phyloP scores from a whole-genome alignment of 805 yeast genomes.

The Sugiyamaella valdiviana region DNA sequence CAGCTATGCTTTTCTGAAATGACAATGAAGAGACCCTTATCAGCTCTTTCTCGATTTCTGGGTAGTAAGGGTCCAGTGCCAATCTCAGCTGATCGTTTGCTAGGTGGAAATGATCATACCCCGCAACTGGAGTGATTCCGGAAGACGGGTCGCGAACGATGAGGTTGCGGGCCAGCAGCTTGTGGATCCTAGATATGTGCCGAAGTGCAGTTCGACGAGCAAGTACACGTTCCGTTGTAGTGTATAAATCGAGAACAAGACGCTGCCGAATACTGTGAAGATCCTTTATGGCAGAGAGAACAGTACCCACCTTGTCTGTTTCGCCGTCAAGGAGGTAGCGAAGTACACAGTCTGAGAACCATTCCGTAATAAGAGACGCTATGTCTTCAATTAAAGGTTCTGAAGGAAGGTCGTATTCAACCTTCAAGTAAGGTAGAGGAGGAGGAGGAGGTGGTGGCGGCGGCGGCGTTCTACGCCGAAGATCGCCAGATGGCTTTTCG shows the following conservation, averaged over 20 bases:
- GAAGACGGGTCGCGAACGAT: constrained; percentile 28
- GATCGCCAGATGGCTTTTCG: too few relatives aligned
- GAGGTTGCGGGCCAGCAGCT: constrained; percentile 29
- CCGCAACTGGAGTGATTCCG: constrained; percentile 6
- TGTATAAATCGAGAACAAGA: constrained; percentile 24
- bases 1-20: background rate
- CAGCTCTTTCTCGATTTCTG: background rate
- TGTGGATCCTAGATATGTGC: constrained; percentile 28
- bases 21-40: background rate
- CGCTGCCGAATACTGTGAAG: constrained; percentile 21
- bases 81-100: background rate
- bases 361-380: constrained; percentile 28
- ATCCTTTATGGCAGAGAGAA: constrained; percentile 25
- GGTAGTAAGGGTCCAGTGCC: background rate
- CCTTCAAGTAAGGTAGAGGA: constrained; percentile 21
- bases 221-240: constrained; percentile 24
- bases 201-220: constrained; percentile 29
- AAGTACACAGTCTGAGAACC: constrained; percentile 27
- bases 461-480: too few relatives aligned
- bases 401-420: constrained; percentile 21
- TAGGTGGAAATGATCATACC: background rate
- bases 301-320: constrained; percentile 22
- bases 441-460: constrained; percentile 21
- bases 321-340: constrained; percentile 25
- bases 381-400: constrained; percentile 32